Conservation (phyloP, 2,329 filamentous ascomycete genomes). For the Calonectria henricotiae region DNA sequence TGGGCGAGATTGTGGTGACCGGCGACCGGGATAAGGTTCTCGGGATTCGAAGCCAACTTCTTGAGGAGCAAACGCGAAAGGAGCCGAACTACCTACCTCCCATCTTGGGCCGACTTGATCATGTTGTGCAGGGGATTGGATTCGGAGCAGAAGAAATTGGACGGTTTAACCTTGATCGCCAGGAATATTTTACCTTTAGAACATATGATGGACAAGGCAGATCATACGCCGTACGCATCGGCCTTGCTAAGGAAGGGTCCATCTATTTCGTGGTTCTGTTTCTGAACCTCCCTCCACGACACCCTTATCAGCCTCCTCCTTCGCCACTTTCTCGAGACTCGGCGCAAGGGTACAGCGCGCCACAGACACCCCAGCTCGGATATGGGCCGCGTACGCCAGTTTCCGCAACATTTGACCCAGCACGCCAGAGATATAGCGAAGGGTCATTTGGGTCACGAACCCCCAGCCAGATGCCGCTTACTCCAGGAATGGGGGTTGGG, state of each 20-base stretch:
- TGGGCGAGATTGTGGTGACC: conserved; percentile 70
- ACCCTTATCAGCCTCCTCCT: conserved; percentile 62
- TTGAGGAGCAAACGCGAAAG: conserved; percentile 72
- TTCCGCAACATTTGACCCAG: conserved; percentile 66
- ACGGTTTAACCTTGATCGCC: conserved; percentile 68
- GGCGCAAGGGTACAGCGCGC: conserved; percentile 62
- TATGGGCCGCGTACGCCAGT: conserved; percentile 65
- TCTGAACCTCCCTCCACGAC: conserved; percentile 59
- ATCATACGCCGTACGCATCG: conserved; percentile 68
- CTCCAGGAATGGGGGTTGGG: conserved; percentile 34
- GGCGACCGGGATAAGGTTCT: conserved; percentile 70
- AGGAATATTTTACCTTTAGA: conserved; percentile 72
- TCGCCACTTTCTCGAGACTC: conserved; percentile 64
- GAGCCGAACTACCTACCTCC: conserved; percentile 77
- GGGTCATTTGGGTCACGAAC: conserved; percentile 48
- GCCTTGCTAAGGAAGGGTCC: conserved; percentile 73
- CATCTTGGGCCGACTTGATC: conserved; percentile 72
- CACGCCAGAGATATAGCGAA: conserved; percentile 62
- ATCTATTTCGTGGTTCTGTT: conserved; percentile 75
- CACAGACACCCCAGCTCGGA: conserved; percentile 52
- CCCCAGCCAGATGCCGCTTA: conserved; percentile 55
- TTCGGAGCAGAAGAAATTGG: conserved; percentile 70
- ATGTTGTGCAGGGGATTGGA: conserved; percentile 70
- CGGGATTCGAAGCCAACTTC: conserved; percentile 68
- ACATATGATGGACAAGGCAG: conserved; percentile 69